Evolutionary conservation across 2,329 filamentous ascomycete genomes (phyloP), one percentile per base, ranked within the genome.

Genomic region (Periconia sp.): DNA sequence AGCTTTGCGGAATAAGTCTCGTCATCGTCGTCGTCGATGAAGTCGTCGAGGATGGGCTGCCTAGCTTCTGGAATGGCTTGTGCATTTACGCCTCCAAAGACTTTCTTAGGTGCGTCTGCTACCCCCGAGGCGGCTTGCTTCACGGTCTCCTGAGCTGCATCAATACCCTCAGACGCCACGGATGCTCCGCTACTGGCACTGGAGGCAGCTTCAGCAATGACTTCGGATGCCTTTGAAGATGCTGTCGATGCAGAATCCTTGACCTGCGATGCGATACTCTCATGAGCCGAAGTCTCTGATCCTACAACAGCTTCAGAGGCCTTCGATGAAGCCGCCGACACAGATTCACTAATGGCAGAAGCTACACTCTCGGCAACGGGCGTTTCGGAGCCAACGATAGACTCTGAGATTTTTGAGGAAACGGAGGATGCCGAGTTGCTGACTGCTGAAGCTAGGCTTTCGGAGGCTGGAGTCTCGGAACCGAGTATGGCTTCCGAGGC

Each of bases 1-100:
- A 84, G 62, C 53, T 79, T 81, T 50, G 79, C 76, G 11, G 80
- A 81, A 59, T 80, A 81, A 14, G 73, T 76, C 10, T 65, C 70
- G 23, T 76, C 76, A 6, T 80, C 76, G 45, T 80, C 77, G 35
- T 77, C 76, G 27, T 77, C 75, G 51, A 82, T 68, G 13, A 79
- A 72, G 55, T 84, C 81, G 44, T 84, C 73, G 23, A 79, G 68
- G 33, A 82, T 73, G 19, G 78, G 74, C 50, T 76, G 71, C 35
- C 75, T 76, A 5, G 76, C 77, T 50, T 78, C 75, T 13, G 78
- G 76, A 45, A 82, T 66, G 37, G 76, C 69, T 61, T 83, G 77
- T 44, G 82, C 79, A 71, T 81, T 78, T 50, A 80, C 79, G 65
- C 82, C 77, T 63, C 79, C 80, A 63, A 79, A 83, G 30, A 84